Evolutionary conservation across 2,329 filamentous ascomycete species (phyloP).

Genomic region (Botrytis elliptica): DNA sequence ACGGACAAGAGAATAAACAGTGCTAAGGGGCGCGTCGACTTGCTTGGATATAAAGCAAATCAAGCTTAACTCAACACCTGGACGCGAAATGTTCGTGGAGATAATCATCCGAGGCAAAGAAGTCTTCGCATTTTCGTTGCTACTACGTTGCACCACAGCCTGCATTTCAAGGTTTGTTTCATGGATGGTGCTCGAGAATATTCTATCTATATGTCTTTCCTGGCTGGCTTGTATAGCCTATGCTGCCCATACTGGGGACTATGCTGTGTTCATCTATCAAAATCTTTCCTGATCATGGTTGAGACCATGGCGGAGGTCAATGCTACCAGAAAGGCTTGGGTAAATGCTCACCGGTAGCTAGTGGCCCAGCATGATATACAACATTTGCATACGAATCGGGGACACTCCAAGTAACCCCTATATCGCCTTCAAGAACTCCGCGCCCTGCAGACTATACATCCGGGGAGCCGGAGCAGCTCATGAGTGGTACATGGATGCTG

Average conservation of each 20-base stretch:
- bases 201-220: slow-evolving; percentile 5
- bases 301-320: not conserved
- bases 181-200: slow-evolving; percentile 14
- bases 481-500: not conserved
- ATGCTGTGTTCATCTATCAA: slow-evolving; percentile 14
- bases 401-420: not conserved
- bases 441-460: not conserved
- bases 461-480: not conserved
- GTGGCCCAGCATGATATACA: not conserved
- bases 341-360: not conserved
- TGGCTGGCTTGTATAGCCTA: not conserved
- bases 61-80: slow-evolving; percentile 6
- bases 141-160: slow-evolving; percentile 14
- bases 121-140: slow-evolving; percentile 16
- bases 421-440: not conserved
- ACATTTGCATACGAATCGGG: slow-evolving; percentile 11
- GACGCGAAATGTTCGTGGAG: slow-evolving; percentile 3
- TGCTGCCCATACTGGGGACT: not conserved
- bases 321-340: not conserved
- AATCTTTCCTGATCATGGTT: not conserved
- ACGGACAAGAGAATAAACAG: not conserved
- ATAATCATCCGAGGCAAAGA: not conserved
- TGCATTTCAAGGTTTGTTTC: not conserved
- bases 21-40: not conserved
- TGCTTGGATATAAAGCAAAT: not conserved